Evolutionary conservation across 1,284 basidiomycete genomes (phyloP), one percentile per base, ranked within the genome.

Genomic region (Phellopilus nigrolimitatus): DNA sequence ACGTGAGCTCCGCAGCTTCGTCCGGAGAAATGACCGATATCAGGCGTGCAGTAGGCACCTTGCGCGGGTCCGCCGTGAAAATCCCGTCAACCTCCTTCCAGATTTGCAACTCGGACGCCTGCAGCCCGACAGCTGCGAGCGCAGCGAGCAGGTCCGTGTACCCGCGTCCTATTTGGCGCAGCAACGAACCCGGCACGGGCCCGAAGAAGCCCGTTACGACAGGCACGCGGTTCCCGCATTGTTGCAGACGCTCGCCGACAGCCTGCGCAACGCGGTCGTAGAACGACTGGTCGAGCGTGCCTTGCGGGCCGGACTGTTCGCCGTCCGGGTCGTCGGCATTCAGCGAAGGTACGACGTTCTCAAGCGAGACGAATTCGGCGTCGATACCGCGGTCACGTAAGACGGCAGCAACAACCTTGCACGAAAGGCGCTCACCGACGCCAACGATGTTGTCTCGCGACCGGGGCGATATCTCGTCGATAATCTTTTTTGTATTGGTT

Each of bases 11-110:
- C 7, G 95, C 95, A 0, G 95, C 95, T 68, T 99, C 95, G 60
- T 98, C 95, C 3, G 97, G 97, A 0, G 93, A 95, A 68, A 99
- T 97, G 54, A 91, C 79, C 1, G 92, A 82, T 49, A 99, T 86
- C n/a, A 99, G 74, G 22, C 95, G 84, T 17, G 95, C 95, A 0
- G 92, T 93, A 42, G 87, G 85, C 4, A 91, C 95, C 71, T 99
- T 99, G 57, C 95, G 80, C 0, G 97, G 95, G 67, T 99, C 97
- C n/a, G 95, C 95, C 3, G 95, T 97, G 71, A 99, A 99, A 60
- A 99, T 97, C 3, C 97, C 97, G 64, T 99, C 95, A 31, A 99
- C 95, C 66, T 99, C 97, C 69, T 99, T 99, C 95, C 95, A 99
- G 49, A 99, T 95, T 71, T 99, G 95, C 15, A 99, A 78, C 68